phyloP scores from a whole-genome alignment of 345 rosid species.

The Geranium rotundifolium region DNA sequence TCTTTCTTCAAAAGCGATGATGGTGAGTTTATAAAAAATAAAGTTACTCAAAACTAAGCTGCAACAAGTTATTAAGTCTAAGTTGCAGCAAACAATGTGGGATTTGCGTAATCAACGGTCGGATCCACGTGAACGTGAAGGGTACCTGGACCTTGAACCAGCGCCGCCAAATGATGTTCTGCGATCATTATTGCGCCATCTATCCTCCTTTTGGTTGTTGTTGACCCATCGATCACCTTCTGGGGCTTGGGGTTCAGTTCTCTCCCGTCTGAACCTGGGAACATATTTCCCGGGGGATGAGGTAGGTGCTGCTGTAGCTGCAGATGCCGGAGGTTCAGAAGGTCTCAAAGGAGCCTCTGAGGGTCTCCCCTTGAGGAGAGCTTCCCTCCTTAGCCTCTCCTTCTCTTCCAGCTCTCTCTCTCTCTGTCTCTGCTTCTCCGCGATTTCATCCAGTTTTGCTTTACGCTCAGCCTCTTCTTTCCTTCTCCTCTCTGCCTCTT shows the following conservation, averaged over 20 bases:
- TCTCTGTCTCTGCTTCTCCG: constrained; percentile 87
- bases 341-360: constrained; percentile 32
- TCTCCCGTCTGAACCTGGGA: constrained; percentile 37
- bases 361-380: constrained; percentile 31
- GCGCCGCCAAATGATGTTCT: constrained; percentile 26
- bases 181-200: constrained; percentile 44
- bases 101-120: too few species aligned
- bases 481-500: constrained; percentile 77
- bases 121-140: too few species aligned
- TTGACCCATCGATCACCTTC: constrained; percentile 47
- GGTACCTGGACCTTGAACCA: constrained; percentile 14
- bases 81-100: too few species aligned
- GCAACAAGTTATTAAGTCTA: too few species aligned
- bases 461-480: constrained; percentile 69
- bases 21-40: too few species aligned
- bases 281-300: constrained; percentile 49
- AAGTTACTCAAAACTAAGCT: too few species aligned
- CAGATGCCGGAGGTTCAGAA: constrained; percentile 30
- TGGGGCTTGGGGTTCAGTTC: constrained; percentile 18
- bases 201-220: constrained; percentile 32
- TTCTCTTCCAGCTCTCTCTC: constrained; percentile 78
- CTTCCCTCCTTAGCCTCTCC: constrained; percentile 48
- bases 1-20: too few species aligned
- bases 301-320: constrained; percentile 28
- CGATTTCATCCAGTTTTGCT: constrained; percentile 84